Evolutionary conservation across 2,329 filamentous ascomycete species (phyloP), one percentile per base, ranked within the genome.

Genomic region (Bipolaris gigantea): DNA sequence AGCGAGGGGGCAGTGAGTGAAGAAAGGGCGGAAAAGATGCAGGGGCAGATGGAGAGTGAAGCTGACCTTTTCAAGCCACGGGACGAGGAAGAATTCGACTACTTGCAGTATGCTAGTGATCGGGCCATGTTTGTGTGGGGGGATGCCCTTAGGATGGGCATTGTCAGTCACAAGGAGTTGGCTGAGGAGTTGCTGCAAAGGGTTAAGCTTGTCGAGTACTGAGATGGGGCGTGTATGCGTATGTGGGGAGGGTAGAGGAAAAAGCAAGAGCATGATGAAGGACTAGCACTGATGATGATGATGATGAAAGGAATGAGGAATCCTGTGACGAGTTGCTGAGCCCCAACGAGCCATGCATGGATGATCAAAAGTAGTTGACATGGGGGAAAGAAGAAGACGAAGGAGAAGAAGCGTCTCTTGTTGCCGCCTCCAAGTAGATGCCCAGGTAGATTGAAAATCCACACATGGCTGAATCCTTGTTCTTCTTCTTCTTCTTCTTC

Each of bases 41-140:
- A 57, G 30, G 56, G 63, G 16, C 69, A 68, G 67, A 52, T 61
- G 48, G 60, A 60, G 35, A 38, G 60, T 44, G 69, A 65, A 41
- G 63, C 70, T 55, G 67, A 70, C 48, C 59, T 65, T 53, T 81
- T 81, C 42, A 78, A 78, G 13, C 79, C 78, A 4, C 80, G 82
- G 44, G 81, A 82, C 18, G 83, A 82, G 25, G 84, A 83, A 32
- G 89, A 90, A 67, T 99, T 97, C 70, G 92, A 99, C 74, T 99
- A 97, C 73, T 80, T 99, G 21, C 85, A 84, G 10, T 99, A 97
- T 75, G 87, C 94, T 7, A 90, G 96, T 75, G 90, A 97, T 61
- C 83, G 94, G 13, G 92, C 91, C 0, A 81, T 94, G 77, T 94
- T 97, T 75, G 94, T 99, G 77, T 95, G 93, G 89, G 92, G 92